Conservation (phyloP, 768 basidiomycete species). For the Leccinum broughii region DNA sequence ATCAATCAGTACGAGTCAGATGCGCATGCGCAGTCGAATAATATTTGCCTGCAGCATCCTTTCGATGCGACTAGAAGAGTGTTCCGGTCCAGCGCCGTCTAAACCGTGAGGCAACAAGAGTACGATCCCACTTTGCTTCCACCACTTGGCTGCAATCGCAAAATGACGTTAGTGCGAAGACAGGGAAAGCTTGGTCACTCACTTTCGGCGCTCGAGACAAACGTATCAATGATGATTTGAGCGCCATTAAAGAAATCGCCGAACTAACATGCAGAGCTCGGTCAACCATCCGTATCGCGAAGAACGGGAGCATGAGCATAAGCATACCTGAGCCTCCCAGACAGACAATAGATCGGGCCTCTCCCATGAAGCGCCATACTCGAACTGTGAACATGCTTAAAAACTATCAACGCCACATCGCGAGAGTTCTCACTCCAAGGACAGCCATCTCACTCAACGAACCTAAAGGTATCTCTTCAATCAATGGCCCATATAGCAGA, state of each 20-base stretch:
- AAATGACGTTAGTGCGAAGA: neutral
- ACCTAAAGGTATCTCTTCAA: slow-evolving; percentile 41
- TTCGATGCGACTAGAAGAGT: slow-evolving; percentile 86
- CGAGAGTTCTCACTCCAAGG: slow-evolving; percentile 60
- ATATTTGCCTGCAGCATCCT: slow-evolving; percentile 77
- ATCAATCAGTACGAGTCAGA: neutral
- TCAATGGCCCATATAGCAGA: neutral
- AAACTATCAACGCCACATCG: neutral
- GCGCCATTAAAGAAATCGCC: slow-evolving; percentile 95
- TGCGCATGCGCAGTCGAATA: neutral
- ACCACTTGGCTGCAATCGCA: slow-evolving; percentile 76
- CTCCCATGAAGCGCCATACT: slow-evolving; percentile 91
- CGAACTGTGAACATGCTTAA: slow-evolving; percentile 57
- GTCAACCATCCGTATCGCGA: neutral
- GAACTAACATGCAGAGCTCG: slow-evolving; percentile 46
- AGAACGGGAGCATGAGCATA: neutral
- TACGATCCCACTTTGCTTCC: slow-evolving; percentile 86
- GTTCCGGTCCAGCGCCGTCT: slow-evolving; percentile 92
- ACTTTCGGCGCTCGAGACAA: slow-evolving; percentile 84
- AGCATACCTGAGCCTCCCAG: slow-evolving; percentile 84
- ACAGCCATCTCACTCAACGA: slow-evolving; percentile 90
- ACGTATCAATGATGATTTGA: slow-evolving; percentile 86
- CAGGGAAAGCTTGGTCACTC: slow-evolving; percentile 23
- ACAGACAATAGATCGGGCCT: slow-evolving; percentile 77
- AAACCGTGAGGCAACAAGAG: slow-evolving; percentile 86